Percentiles rank a stretch among this genome's conserved stretches.
phyloP scores from a whole-genome alignment of 2,329 filamentous ascomycete species.

The Pseudogymnoascus sp. region DNA sequence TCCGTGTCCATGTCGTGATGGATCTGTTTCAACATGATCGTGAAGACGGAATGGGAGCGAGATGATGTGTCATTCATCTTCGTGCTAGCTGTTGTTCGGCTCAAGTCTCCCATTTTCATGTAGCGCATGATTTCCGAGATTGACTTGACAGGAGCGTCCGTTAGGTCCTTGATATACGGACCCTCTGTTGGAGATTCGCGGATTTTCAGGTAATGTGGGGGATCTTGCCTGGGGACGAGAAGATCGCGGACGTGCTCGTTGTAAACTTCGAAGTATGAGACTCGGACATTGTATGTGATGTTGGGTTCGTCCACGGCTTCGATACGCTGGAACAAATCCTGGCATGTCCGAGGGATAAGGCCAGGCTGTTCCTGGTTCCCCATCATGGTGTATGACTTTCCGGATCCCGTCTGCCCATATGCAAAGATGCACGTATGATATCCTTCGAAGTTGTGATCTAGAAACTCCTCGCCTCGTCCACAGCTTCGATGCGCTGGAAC shows the following conservation, averaged over 20 bases:
- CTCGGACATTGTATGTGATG: constrained; percentile 92
- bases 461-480: constrained; percentile 74
- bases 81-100: constrained; percentile 81
- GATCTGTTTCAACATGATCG: constrained; percentile 95
- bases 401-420: constrained; percentile 94
- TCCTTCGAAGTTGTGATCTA: constrained; percentile 98
- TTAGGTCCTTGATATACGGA: constrained; percentile 93
- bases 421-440: constrained; percentile 99
- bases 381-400: constrained; percentile 99
- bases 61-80: constrained; percentile 99
- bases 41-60: constrained; percentile 94
- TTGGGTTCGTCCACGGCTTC: constrained; percentile 74
- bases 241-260: constrained; percentile 97
- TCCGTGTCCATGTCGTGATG: constrained; percentile 97
- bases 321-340: constrained; percentile 92
- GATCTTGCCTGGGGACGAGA: constrained; percentile 64
- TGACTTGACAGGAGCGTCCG: constrained; percentile 82
- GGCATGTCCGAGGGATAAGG: constrained; percentile 88
- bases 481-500: constrained; percentile 81
- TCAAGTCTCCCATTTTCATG: constrained; percentile 84
- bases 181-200: constrained; percentile 91
- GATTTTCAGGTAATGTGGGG: constrained; percentile 91
- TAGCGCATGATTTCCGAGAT: constrained; percentile 79
- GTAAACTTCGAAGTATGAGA: constrained; percentile 99
- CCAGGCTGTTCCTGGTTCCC: constrained; percentile 77